Percentiles rank a stretch among this genome's conserved stretches.
phyloP scores from a whole-genome alignment of 2,329 filamentous ascomycete species.

The Calonectria leucothoes region DNA sequence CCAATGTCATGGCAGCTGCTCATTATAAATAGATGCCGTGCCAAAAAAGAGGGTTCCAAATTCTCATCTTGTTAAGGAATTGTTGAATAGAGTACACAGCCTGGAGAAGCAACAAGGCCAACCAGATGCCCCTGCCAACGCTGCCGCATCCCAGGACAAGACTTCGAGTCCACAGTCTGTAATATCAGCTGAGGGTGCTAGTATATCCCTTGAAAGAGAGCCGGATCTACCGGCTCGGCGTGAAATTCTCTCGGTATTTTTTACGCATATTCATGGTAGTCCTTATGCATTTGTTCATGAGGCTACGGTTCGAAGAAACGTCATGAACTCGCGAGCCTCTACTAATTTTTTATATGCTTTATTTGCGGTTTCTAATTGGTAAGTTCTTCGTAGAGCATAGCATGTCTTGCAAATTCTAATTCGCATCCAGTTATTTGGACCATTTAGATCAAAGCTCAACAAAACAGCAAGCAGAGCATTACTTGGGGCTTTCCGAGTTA shows the following conservation, averaged over 20 bases:
- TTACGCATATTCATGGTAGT: slow-evolving; percentile 24
- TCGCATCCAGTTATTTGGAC: neutral
- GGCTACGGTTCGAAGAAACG: neutral
- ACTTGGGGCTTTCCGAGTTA: slow-evolving; percentile 19
- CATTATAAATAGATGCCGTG: slow-evolving; percentile 8
- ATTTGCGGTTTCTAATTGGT: slow-evolving; percentile 16
- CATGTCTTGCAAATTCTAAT: neutral
- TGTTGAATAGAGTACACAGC: slow-evolving; percentile 21
- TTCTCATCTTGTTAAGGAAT: slow-evolving; percentile 19
- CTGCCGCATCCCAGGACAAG: neutral
- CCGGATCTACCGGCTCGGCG: slow-evolving; percentile 12
- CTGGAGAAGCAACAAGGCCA: slow-evolving; percentile 17
- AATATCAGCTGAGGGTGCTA: neutral
- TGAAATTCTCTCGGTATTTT: slow-evolving; percentile 15
- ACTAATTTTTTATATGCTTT: slow-evolving; percentile 15
- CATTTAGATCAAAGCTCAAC: neutral
- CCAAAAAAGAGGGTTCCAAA: slow-evolving; percentile 23
- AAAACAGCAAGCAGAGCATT: neutral
- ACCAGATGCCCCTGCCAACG: neutral
- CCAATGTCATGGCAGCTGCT: neutral
- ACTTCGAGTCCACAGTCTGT: neutral
- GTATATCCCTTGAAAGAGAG: neutral
- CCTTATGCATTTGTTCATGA: slow-evolving; percentile 27
- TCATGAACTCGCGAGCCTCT: slow-evolving; percentile 15
- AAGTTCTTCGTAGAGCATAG: neutral